Percentiles rank a stretch among this genome's conserved stretches.
Evolutionary conservation across 1,284 basidiomycete species (phyloP).

Genomic region (Chalciporus sp.): DNA sequence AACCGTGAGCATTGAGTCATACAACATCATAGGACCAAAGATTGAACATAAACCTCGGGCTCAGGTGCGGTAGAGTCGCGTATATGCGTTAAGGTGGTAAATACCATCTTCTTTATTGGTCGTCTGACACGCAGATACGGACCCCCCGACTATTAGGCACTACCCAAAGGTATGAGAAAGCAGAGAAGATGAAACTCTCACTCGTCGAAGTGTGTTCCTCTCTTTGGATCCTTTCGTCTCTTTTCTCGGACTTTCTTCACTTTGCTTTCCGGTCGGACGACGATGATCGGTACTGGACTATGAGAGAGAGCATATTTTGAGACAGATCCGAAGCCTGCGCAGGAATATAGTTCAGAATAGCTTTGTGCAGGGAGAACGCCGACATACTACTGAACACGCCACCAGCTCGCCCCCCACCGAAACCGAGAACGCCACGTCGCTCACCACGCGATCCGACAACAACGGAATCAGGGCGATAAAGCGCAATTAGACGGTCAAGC

Average conservation of each 20-base stretch:
- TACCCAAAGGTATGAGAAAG: neutral
- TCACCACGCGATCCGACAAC: conserved; percentile 91
- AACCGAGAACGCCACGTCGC: conserved; percentile 55
- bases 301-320: conserved; percentile 82
- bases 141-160: neutral
- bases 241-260: conserved; percentile 84
- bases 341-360: neutral
- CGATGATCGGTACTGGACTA: conserved; percentile 91
- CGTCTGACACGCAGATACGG: neutral
- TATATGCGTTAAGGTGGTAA: neutral
- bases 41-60: neutral
- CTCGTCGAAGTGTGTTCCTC: conserved; percentile 78
- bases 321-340: conserved; percentile 18
- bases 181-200: conserved; percentile 23
- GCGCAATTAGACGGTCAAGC: conserved; percentile 89
- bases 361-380: conserved; percentile 24
- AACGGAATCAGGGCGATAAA: conserved; percentile 94
- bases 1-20: neutral
- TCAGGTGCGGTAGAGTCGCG: neutral
- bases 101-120: neutral
- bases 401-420: conserved; percentile 44
- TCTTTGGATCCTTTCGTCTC: conserved; percentile 81
- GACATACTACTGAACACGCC: conserved; percentile 64
- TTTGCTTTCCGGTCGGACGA: conserved; percentile 86
- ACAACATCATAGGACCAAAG: neutral